A percentile compares a stretch with the other conserved stretches of the same genome.
These are phyloP conservation scores for Phytophthora pisi DNA, from an alignment of 352 stramenopile species.

Conservation along the genomic window DNA sequence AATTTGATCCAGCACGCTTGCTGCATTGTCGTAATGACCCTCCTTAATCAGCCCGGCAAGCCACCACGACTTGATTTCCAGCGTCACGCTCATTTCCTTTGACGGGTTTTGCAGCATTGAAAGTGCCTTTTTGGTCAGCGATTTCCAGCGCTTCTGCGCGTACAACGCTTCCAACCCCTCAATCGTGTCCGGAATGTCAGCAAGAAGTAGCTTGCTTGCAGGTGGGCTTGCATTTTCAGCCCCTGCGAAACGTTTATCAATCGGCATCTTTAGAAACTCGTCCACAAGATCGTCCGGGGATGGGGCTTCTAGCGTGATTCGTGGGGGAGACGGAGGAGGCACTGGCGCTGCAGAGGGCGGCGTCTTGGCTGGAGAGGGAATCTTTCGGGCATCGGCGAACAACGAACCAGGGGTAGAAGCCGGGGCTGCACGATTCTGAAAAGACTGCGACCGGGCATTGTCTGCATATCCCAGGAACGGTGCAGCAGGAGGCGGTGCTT, in stretches of 20 bases:
- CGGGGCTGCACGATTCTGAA: conserved; percentile 25
- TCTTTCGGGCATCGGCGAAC: conserved; percentile 21
- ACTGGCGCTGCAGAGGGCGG: conserved; percentile 18
- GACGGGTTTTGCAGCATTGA: conserved; percentile 71
- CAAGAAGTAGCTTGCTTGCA: conserved; percentile 51
- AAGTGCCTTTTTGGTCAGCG: conserved; percentile 74
- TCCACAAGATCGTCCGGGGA: conserved; percentile 63
- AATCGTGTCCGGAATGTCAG: conserved; percentile 66
- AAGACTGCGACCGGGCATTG: conserved; percentile 50
- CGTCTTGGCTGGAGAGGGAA: conserved; percentile 24
- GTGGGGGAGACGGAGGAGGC: conserved; percentile 21
- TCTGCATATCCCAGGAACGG: conserved; percentile 75
- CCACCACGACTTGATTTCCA: conserved; percentile 86
- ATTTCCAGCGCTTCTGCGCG: conserved; percentile 71
- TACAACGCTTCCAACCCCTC: conserved; percentile 64
- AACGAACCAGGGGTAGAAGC: conserved; percentile 18
- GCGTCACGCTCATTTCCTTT: conserved; percentile 47
- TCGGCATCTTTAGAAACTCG: conserved; percentile 61
- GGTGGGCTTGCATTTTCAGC: conserved; percentile 31
- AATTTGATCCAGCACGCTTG: conserved; percentile 77
- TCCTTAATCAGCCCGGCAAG: conserved; percentile 82
- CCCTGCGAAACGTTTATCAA: conserved; percentile 46
- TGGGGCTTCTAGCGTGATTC: conserved; percentile 33
- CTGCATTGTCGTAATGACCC: conserved; percentile 75
- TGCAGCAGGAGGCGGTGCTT: conserved; percentile 64